These are phyloP conservation scores for Lotus japonicus DNA, from an alignment of 306 rosid species.

Conservation along the genomic window DNA sequence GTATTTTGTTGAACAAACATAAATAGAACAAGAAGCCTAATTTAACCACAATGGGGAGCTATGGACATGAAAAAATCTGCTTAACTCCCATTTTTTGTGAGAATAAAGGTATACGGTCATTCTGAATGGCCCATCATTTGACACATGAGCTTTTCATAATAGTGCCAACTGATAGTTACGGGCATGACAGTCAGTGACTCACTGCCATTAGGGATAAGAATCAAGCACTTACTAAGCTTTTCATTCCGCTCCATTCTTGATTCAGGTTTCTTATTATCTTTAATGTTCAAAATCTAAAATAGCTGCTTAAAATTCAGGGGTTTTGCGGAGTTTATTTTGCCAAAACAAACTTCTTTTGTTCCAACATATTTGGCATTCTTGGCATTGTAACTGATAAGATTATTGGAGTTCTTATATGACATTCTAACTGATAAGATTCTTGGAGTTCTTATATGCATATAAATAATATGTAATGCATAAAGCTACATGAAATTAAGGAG, in stretches of 20 bases:
- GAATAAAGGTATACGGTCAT: neutral
- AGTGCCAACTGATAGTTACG: neutral
- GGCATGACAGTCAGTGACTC: neutral
- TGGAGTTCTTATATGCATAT: neutral
- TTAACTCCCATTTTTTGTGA: neutral
- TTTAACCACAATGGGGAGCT: neutral
- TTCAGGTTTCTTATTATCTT: constrained; percentile 2
- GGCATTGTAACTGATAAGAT: neutral
- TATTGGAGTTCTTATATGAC: too few relatives aligned
- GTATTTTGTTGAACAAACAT: neutral
- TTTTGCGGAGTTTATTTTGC: neutral
- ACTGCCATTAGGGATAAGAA: neutral
- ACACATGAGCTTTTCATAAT: neutral
- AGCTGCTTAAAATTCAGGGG: neutral
- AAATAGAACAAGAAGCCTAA: neutral
- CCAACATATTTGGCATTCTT: neutral
- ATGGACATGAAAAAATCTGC: neutral
- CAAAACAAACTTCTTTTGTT: neutral
- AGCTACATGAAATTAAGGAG: neutral
- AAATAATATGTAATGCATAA: neutral
- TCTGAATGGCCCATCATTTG: neutral
- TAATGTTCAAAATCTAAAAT: constrained; percentile 4
- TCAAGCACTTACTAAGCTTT: neutral
- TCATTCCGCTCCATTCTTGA: neutral
- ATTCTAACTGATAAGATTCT: neutral